Evolutionary conservation across 768 basidiomycete genomes (phyloP), one percentile per base, ranked within the genome.

Genomic region (Agrocybe pediades): DNA sequence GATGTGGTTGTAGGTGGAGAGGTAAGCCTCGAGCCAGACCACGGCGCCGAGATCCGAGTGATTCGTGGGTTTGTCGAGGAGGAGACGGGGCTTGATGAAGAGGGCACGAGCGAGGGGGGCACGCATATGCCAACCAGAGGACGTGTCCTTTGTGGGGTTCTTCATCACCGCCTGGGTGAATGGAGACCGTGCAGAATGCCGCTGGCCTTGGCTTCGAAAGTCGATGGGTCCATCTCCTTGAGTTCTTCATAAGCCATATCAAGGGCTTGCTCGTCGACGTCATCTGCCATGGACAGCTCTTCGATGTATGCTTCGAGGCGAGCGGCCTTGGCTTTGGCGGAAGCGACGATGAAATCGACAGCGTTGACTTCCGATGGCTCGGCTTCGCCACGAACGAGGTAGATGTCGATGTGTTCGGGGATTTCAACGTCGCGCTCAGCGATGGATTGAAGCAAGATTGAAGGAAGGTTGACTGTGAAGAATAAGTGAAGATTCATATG

Each of bases 81-180:
- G 80, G 23, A 99, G 73, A 76, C 98, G 97, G 5, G 96, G 96
- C n/a, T n/a, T n/a, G n/a, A n/a, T n/a, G n/a, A n/a, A n/a, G n/a
- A n/a, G n/a, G n/a, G n/a, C n/a, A n/a, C 96, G 83, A 26, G 96
- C 96, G 36, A 99, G 88, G 13, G 96, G 90, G 51, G 98, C 96
- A 69, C 96, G 86, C 96, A 99, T 99, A 46, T 97, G 84, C 96
- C 96, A 99, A 63, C 96, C 96, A 82, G 96, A 97, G 65, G 86
- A 88, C 96, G 98, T 99, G 69, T 99, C 96, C 74, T 93, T 95
- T 26, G 96, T 99, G 3, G 95, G 90, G 71, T 88, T 91, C 71
- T 82, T 82, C 95, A 98, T 97, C 96, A 98, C 98, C 49, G 75
- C 67, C 62, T 81, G 83, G 45, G 80, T 78, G 76, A 99, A 99